Evolutionary conservation across 1,284 basidiomycete genomes (phyloP), one percentile per base, ranked within the genome.

Genomic region (Ganoderma multipileum): DNA sequence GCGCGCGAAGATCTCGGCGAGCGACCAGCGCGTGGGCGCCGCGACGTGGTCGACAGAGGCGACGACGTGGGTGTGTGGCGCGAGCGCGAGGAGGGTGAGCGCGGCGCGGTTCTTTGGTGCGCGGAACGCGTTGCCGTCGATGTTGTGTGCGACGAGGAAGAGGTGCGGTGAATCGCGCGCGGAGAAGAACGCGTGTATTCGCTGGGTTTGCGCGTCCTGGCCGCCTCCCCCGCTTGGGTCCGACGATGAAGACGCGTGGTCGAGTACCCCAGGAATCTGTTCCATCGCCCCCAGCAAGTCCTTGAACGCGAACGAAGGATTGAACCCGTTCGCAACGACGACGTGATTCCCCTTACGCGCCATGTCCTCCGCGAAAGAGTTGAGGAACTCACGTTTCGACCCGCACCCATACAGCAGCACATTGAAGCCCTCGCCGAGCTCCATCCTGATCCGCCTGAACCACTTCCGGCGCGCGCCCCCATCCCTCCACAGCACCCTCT

Each of bases 1-100:
- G 42, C 89, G 83, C 8, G 87, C 81, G 64, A 87, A 84, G 23
- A 83, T 77, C 71, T 91, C 91, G 11, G 87, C 85, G 26, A 88
- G 82, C 2, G 89, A 87, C 86, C 93, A 97, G 18, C 97, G 84
- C 26, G 95, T 83, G 0, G 95, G 88, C 74, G 93, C 90, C 73
- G 93, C 90, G 74, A 96, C 82, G 81, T 96, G 94, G 81, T 98
- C 96, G 63, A 96, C 84, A 26, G 95, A 95, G 0, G 93, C 93
- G 61, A 91, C 82, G 66, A 98, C 79, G 80, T 95, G 95, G 69
- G 97, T 91, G 71, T 85, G 83, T 2, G 90, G 89, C 63, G 86
- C 87, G 26, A 89, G 85, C 0, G 92, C 92, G 47, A 98, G 86
- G 8, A 91, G 82, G 0, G 89, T 85, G 38, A 98, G 84, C 36